A percentile compares a stretch with the other conserved stretches of the same genome.
These are phyloP conservation scores for Clonostachys solani DNA, from an alignment of 2,329 filamentous ascomycete species.

Conservation along the genomic window DNA sequence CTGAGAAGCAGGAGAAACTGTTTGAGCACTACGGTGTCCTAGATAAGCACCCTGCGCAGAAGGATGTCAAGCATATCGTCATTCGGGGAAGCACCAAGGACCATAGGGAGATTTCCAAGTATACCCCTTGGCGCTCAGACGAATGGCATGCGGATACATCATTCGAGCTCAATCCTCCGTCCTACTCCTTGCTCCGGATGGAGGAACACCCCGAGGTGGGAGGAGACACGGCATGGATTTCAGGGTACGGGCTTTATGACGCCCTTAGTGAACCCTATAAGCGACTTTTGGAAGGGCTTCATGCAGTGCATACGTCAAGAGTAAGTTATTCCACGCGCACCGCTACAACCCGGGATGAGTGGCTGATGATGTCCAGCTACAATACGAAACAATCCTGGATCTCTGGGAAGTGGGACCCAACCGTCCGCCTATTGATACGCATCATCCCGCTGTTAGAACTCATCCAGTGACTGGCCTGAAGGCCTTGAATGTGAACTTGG, in stretches of 20 bases:
- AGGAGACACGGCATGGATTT: conserved; percentile 43
- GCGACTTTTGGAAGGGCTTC: conserved; percentile 34
- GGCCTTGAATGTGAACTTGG: conserved; percentile 75
- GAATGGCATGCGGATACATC: conserved; percentile 36
- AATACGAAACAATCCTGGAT: conserved; percentile 1
- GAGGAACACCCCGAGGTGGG: conserved; percentile 26
- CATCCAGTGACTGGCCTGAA: conserved; percentile 83
- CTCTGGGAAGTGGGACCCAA: conserved; percentile 36
- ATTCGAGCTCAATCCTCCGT: conserved; percentile 34
- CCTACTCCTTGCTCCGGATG: conserved; percentile 31
- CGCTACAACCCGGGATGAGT: fast-evolving
- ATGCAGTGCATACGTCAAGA: conserved; percentile 40
- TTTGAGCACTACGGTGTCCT: conserved; percentile 67
- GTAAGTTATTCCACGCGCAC: too few relatives aligned
- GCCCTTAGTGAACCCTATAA: conserved; percentile 35
- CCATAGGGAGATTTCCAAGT: conserved; percentile 24
- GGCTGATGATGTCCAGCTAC: too few relatives aligned
- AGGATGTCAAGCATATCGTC: conserved; percentile 29
- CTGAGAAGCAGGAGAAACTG: conserved; percentile 30
- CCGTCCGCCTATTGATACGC: conserved; percentile 65
- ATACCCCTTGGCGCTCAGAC: conserved; percentile 34
- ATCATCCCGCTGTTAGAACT: conserved; percentile 77
- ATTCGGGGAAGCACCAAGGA: conserved; percentile 41
- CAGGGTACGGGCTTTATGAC: conserved; percentile 39
- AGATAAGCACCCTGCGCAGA: conserved; percentile 60